phyloP scores from a whole-genome alignment of 441 rosid species.

The Macaranga tanarius region DNA sequence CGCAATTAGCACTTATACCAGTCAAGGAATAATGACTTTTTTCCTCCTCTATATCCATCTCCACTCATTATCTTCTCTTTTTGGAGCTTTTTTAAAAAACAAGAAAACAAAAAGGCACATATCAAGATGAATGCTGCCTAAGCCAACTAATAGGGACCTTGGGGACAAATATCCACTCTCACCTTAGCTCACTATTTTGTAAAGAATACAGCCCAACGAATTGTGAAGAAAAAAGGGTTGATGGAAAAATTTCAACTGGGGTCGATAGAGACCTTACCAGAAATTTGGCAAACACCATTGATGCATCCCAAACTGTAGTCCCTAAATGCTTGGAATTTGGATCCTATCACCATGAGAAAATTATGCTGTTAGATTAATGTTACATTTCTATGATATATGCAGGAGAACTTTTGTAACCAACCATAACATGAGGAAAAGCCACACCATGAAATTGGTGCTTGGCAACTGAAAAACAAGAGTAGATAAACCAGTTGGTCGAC shows the following conservation, averaged over 20 bases:
- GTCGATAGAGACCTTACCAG: conserved; percentile 47
- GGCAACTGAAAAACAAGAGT: conserved; percentile 4
- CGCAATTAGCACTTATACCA: neutral
- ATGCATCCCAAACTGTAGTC: conserved; percentile 99
- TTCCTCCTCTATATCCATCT: neutral
- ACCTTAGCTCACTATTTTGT: neutral
- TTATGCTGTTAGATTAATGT: conserved; percentile 18
- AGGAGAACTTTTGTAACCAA: conserved; percentile 11
- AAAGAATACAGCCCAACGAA: neutral
- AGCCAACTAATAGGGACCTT: conserved; percentile 4
- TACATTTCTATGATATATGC: neutral
- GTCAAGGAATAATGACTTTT: neutral
- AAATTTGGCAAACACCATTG: conserved; percentile 88
- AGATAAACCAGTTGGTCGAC: neutral
- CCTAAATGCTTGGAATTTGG: conserved; percentile 95
- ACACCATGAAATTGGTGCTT: neutral
- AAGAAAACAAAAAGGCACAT: neutral
- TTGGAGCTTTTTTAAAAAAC: too few species aligned
- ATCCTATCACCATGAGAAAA: conserved; percentile 56
- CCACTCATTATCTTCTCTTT: neutral
- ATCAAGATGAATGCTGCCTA: conserved; percentile 3
- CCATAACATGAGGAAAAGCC: neutral
- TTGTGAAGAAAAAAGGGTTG: neutral
- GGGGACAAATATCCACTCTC: conserved; percentile 12
- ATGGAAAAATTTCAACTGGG: conserved; percentile 3